phyloP scores from a whole-genome alignment of 2,329 filamentous ascomycete genomes.

The Fusarium oligoseptatum region DNA sequence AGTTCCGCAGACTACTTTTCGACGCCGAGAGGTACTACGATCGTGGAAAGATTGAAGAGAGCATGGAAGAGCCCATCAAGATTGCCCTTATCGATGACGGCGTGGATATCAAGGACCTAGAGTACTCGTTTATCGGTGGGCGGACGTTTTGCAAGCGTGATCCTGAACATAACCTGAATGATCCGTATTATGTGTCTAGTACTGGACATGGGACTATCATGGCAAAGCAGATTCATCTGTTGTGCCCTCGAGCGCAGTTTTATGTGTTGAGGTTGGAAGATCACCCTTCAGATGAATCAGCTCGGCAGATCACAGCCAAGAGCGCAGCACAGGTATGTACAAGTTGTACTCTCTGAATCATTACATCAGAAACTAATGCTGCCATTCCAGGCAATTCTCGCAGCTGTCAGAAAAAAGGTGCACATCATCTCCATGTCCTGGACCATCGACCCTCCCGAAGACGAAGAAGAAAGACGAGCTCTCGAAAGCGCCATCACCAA shows the following conservation, averaged over 20 bases:
- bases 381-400: conserved; percentile 46
- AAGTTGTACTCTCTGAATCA: neutral
- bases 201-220: conserved; percentile 47
- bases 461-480: neutral
- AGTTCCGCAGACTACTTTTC: conserved; percentile 37
- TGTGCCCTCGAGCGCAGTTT: conserved; percentile 42
- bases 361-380: neutral
- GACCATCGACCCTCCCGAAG: conserved; percentile 45
- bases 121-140: conserved; percentile 44
- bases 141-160: conserved; percentile 42
- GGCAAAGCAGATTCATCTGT: conserved; percentile 43
- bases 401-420: conserved; percentile 47
- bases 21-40: conserved; percentile 32
- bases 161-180: neutral
- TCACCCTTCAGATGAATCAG: neutral
- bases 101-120: conserved; percentile 49
- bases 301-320: neutral
- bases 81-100: conserved; percentile 58
- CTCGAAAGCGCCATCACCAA: conserved; percentile 46
- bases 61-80: conserved; percentile 39
- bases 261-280: conserved; percentile 31
- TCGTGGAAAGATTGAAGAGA: conserved; percentile 11
- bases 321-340: conserved; percentile 4
- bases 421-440: conserved; percentile 56
- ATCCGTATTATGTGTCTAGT: conserved; percentile 47